phyloP scores from a whole-genome alignment of 2,329 filamentous ascomycete species.

The Calonectria pseudoreteaudii region DNA sequence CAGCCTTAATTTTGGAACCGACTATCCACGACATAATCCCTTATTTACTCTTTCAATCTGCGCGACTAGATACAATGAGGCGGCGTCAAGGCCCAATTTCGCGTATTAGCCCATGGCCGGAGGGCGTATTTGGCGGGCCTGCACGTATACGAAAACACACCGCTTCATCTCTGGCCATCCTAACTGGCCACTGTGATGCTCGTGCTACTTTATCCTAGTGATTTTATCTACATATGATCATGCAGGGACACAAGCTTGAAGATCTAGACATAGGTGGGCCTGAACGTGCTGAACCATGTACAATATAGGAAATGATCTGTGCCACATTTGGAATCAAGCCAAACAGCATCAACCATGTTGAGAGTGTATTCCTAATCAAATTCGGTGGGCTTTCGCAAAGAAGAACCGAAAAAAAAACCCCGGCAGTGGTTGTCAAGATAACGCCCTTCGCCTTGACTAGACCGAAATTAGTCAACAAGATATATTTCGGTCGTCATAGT shows the following conservation, averaged over 20 bases:
- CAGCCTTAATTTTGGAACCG: neutral
- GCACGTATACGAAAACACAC: neutral
- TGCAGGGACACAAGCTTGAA: neutral
- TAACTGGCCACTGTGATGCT: neutral
- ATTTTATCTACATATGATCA: neutral
- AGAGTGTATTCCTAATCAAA: neutral
- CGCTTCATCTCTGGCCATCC: no score
- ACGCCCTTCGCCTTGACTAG: neutral
- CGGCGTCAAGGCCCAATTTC: neutral
- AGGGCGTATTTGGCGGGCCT: neutral
- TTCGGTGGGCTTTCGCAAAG: neutral
- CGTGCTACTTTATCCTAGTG: neutral
- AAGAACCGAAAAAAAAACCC: neutral
- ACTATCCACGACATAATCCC: neutral
- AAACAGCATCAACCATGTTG: neutral
- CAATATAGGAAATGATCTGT: neutral
- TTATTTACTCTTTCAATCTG: neutral
- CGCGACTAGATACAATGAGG: neutral
- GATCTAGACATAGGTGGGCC: neutral
- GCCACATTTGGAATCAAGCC: neutral
- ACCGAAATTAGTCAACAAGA: neutral
- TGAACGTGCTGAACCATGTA: neutral
- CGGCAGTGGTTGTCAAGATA: neutral
- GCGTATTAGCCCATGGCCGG: neutral
- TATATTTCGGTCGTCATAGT: slow-evolving; percentile 13